Conservation (phyloP, 805 yeast genomes). For the Saccharomycopsis selenospora region DNA sequence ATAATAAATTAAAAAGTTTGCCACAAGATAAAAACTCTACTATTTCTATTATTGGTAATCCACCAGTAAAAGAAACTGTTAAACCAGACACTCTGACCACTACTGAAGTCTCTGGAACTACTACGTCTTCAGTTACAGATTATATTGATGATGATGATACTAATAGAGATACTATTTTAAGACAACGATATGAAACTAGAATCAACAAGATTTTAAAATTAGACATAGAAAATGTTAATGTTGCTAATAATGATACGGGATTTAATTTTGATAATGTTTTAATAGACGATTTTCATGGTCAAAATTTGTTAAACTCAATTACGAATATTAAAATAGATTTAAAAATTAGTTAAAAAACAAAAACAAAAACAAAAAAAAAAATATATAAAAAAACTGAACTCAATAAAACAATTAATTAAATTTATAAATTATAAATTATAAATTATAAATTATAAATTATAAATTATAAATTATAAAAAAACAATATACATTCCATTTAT, state of each 20-base stretch:
- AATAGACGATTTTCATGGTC: slow-evolving; percentile 20
- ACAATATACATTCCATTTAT: no score
- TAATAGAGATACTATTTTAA: slow-evolving; percentile 28
- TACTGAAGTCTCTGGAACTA: not conserved
- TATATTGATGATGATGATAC: not conserved
- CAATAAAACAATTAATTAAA: not conserved
- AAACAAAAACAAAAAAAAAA: no score
- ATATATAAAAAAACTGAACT: not conserved
- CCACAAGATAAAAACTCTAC: slow-evolving; percentile 2
- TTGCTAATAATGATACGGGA: slow-evolving; percentile 7
- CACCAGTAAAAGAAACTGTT: not conserved
- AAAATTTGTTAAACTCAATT: slow-evolving; percentile 18
- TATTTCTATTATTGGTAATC: not conserved
- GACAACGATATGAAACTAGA: slow-evolving; percentile 80
- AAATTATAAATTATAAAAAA: no score
- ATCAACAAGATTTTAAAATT: slow-evolving; percentile 47
- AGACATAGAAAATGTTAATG: not conserved
- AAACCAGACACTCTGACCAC: not conserved
- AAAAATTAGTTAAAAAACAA: not conserved
- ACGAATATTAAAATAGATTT: slow-evolving; percentile 19
- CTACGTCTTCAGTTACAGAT: not conserved
- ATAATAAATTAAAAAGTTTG: not conserved
- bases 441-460: no score
- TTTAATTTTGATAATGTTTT: slow-evolving; percentile 14
- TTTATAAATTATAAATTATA: no score